Evolutionary conservation across 768 basidiomycete species (phyloP).

Genomic region (Boletus rufocinnamomeus): DNA sequence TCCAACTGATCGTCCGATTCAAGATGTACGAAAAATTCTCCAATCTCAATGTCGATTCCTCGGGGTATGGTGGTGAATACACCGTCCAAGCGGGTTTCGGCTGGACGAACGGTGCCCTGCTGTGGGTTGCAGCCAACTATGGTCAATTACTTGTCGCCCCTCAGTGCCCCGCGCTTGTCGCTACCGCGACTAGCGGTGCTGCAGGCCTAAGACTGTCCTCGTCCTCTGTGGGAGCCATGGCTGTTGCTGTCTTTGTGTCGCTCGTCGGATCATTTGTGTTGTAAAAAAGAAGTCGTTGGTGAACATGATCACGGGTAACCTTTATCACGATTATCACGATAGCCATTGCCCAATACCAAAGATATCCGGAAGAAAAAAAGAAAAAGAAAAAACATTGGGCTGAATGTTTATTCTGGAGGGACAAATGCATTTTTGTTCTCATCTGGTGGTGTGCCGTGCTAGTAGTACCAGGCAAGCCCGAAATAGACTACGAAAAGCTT

Average conservation of each 20-base stretch:
- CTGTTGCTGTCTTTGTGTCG: not conserved
- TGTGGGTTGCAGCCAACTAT: constrained; percentile 73
- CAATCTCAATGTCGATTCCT: constrained; percentile 70
- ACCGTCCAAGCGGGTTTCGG: constrained; percentile 87
- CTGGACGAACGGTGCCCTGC: constrained; percentile 83
- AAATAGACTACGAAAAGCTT: too few relatives aligned
- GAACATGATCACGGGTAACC: not conserved
- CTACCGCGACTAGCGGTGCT: constrained; percentile 8
- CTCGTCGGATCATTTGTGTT: constrained; percentile 6
- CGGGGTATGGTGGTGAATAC: constrained; percentile 85
- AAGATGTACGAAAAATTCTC: constrained; percentile 94
- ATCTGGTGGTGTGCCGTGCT: too few relatives aligned
- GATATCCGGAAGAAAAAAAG: not conserved
- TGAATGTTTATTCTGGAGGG: too few relatives aligned
- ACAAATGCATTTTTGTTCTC: too few relatives aligned
- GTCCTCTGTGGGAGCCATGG: not conserved
- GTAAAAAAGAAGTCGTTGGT: not conserved
- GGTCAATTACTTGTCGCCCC: constrained; percentile 62
- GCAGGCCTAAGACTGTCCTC: not conserved
- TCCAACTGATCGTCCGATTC: not conserved
- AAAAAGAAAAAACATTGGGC: too few relatives aligned
- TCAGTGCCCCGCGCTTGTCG: constrained; percentile 54
- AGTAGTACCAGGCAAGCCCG: too few relatives aligned
- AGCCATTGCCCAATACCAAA: not conserved
- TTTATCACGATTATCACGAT: not conserved